A percentile compares a stretch with the other conserved stretches of the same genome.
Conservation (phyloP, 2,329 filamentous ascomycete genomes). For the Alternaria dauci region DNA sequence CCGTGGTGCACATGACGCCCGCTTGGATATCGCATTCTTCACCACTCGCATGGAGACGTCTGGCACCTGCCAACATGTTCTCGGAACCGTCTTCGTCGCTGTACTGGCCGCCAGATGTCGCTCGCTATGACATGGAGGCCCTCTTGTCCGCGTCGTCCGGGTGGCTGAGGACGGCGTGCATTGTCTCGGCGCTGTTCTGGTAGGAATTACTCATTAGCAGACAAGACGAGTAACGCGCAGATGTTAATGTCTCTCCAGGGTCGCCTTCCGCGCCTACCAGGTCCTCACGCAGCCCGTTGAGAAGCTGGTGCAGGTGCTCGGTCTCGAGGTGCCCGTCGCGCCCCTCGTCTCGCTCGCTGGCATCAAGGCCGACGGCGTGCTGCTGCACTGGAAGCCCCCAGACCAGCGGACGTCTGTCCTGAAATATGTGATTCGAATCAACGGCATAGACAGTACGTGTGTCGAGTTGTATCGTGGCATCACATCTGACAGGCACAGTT, state of each 20-base stretch:
- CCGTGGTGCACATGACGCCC: slow-evolving; percentile 9
- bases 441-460: slow-evolving; percentile 82
- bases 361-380: slow-evolving; percentile 85
- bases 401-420: slow-evolving; percentile 72
- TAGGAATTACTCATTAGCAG: slow-evolving; percentile 17
- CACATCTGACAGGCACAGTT: slow-evolving; percentile 61
- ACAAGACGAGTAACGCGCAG: background rate
- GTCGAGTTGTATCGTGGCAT: background rate
- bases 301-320: slow-evolving; percentile 87
- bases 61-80: slow-evolving; percentile 36
- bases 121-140: slow-evolving; percentile 48
- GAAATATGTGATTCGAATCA: slow-evolving; percentile 91
- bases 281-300: slow-evolving; percentile 91
- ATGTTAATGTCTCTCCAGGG: slow-evolving; percentile 60
- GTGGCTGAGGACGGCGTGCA: slow-evolving; percentile 48
- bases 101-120: slow-evolving; percentile 46
- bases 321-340: slow-evolving; percentile 89
- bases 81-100: slow-evolving; percentile 37
- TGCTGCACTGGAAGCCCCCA: slow-evolving; percentile 88
- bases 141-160: slow-evolving; percentile 46
- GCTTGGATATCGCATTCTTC: slow-evolving; percentile 1
- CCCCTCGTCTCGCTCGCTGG: slow-evolving; percentile 90
- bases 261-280: slow-evolving; percentile 84
- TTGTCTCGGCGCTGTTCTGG: slow-evolving; percentile 49
- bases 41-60: slow-evolving; percentile 3